These are phyloP conservation scores for Pseudonitzschia delicatissima DNA, from an alignment of 108 stramenopile genomes.

Conservation along the genomic window DNA sequence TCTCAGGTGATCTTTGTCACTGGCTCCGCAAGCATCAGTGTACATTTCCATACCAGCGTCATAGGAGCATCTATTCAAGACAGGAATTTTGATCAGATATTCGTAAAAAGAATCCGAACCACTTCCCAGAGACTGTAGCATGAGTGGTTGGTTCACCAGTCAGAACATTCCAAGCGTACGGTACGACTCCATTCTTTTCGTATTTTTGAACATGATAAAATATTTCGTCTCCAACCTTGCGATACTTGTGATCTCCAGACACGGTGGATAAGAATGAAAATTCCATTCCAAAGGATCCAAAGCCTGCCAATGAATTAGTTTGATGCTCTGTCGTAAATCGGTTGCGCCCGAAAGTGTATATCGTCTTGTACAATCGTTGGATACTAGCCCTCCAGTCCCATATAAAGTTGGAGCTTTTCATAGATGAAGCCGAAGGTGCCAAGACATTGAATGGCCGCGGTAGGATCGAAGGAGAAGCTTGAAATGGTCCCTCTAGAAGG, in stretches of 20 bases:
- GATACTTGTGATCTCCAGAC: slow-evolving; percentile 37
- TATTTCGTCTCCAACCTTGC: slow-evolving; percentile 21
- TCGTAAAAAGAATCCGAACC: slow-evolving; percentile 73
- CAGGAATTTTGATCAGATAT: slow-evolving; percentile 62
- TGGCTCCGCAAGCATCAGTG: neutral
- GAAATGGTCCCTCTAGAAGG: slow-evolving; percentile 48
- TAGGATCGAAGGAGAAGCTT: slow-evolving; percentile 40
- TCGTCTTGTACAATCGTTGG: slow-evolving; percentile 14
- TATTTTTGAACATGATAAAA: slow-evolving; percentile 19
- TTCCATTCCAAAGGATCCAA: slow-evolving; percentile 56
- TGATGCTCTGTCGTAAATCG: slow-evolving; percentile 25
- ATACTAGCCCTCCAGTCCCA: slow-evolving; percentile 6
- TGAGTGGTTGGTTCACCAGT: slow-evolving; percentile 4
- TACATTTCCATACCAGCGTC: slow-evolving; percentile 23
- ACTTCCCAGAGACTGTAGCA: slow-evolving; percentile 48
- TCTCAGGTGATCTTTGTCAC: slow-evolving; percentile 8
- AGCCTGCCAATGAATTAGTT: slow-evolving; percentile 31
- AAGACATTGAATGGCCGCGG: slow-evolving; percentile 40
- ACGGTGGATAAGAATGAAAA: slow-evolving; percentile 51
- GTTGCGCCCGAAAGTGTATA: slow-evolving; percentile 28
- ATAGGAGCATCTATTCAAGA: slow-evolving; percentile 12
- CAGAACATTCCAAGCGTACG: slow-evolving; percentile 32
- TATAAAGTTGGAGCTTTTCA: neutral
- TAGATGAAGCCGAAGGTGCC: slow-evolving; percentile 15
- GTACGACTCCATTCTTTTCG: slow-evolving; percentile 13